phyloP scores from a whole-genome alignment of 73 alveolate genomes.

The Blepharisma stoltei region DNA sequence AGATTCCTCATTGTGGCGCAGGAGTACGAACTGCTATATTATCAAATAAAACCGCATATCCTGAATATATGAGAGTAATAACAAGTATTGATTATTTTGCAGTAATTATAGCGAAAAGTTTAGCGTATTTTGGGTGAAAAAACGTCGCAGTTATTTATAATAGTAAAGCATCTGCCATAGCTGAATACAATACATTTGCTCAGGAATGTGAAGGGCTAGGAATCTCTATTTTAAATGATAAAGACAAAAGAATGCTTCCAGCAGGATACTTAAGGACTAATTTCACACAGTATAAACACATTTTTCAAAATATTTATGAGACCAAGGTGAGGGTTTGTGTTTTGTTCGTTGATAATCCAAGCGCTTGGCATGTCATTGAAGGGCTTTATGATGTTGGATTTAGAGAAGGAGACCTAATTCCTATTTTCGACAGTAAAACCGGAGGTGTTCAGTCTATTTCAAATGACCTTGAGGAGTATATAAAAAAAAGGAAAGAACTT shows the following conservation, averaged over 20 bases:
- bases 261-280: neutral
- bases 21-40: neutral
- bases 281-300: neutral
- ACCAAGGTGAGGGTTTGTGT: neutral
- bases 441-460: neutral
- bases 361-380: neutral
- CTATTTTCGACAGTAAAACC: neutral
- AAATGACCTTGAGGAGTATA: neutral
- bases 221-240: neutral
- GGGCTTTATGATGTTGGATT: conserved; percentile 25
- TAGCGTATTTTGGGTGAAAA: neutral
- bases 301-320: neutral
- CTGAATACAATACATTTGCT: neutral
- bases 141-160: neutral
- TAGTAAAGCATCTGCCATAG: neutral
- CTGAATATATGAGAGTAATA: neutral
- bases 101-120: neutral
- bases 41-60: neutral
- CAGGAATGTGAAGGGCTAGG: neutral
- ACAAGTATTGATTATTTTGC: neutral
- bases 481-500: neutral
- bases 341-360: neutral
- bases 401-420: conserved; percentile 2
- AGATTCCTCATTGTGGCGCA: neutral
- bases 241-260: neutral